These are phyloP conservation scores for Rhodotorula sp. DNA, from an alignment of 1,284 basidiomycete genomes.

Conservation along the genomic window DNA sequence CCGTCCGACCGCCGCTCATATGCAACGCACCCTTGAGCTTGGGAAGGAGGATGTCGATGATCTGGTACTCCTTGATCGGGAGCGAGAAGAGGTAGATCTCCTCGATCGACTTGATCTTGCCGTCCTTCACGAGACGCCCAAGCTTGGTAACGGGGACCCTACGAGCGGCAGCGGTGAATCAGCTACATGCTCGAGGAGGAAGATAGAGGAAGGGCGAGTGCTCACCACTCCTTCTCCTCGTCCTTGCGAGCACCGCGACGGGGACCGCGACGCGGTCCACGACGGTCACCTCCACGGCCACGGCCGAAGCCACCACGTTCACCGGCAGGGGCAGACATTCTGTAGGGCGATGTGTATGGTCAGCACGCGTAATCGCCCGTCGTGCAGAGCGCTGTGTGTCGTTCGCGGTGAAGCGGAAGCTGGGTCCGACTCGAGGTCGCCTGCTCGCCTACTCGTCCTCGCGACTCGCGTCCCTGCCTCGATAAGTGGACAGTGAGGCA, in stretches of 20 bases:
- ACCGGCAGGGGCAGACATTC: conserved; percentile 40
- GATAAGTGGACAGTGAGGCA: no score
- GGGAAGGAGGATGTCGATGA: conserved; percentile 95
- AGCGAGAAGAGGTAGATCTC: conserved; percentile 99
- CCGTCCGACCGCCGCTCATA: not conserved
- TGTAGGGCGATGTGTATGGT: not conserved
- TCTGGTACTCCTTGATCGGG: conserved; percentile 97
- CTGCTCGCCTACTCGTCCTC: not conserved
- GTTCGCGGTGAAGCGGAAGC: not conserved
- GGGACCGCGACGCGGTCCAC: conserved; percentile 77
- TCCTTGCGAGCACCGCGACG: conserved; percentile 96
- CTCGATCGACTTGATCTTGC: conserved; percentile 99
- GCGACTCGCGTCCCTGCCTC: no score
- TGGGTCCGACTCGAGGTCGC: not conserved
- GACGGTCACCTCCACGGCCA: conserved; percentile 75
- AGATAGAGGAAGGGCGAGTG: conserved; percentile 33
- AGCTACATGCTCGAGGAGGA: not conserved
- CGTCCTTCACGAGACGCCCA: conserved; percentile 97
- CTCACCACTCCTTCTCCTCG: conserved; percentile 98
- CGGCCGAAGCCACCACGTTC: conserved; percentile 60
- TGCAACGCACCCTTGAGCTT: conserved; percentile 71
- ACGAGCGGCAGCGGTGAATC: not conserved
- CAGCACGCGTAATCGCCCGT: not conserved
- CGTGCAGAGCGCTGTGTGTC: not conserved
- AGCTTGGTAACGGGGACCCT: conserved; percentile 99